Base-by-base conservation (phyloP, 345 rosid species). In the Syzygium aromaticum region DNA sequence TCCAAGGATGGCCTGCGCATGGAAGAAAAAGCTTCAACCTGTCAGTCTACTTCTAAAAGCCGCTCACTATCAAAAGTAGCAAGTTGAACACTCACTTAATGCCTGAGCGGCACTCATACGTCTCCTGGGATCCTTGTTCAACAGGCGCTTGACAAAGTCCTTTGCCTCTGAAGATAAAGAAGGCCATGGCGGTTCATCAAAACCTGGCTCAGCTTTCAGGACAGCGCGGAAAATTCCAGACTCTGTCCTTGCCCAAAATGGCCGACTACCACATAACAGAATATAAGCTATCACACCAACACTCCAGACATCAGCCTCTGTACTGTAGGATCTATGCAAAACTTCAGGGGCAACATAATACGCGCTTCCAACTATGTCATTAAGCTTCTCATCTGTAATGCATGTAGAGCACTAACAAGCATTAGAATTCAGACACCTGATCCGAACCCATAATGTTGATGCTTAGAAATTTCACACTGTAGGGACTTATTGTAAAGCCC, bases 261-360 rank as follows among this genome's bases (percentile, higher is more conserved):
- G 99, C 87, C 99, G 96, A 90, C 98, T 94, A 67, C 99, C 99
- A 64, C 99, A 94, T 87, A 98, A 88, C 21, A 98, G 98, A 92
- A 98, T 98, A 90, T 96, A 98, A 27, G 98, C 94, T 85, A 98
- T 95, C 27, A 98, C 99, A n/a, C 99, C 99, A 73, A 96, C 85
- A 89, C 99, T 98, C 99, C 99, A 98, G 38, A 95, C 98, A 93
- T 98, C 99, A 11, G 99, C 99, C 90, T 98, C 99, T 10, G 98
- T 93, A 90, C 92, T 90, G 88, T 98, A 98, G 88, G 97, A 95
- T 92, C 99, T 94, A 88, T 95, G 98, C 77, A 98, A 94, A 89
- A 98, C 99, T 94, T 98, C 99, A 51, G 99, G 99, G 84, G 99
- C 98, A 87, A 98, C 99, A 80, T 98, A 98, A 90, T 95, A 95